A percentile compares a stretch with the other conserved stretches of the same genome.
phyloP scores from a whole-genome alignment of 768 basidiomycete genomes.

The Mycena vulgaris region DNA sequence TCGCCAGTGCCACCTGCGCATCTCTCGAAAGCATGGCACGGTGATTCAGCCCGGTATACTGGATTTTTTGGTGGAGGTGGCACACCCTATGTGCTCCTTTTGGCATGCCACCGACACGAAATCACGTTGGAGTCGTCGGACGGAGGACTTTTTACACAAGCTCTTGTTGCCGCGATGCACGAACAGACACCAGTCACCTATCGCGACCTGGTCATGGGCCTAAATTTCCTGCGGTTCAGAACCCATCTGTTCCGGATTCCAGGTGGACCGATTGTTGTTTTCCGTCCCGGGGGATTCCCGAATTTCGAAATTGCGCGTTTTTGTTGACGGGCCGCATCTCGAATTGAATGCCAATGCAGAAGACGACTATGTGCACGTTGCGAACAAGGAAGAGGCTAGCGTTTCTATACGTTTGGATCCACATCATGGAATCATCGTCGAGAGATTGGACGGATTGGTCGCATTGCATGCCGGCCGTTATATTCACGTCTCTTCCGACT shows the following conservation, averaged over 20 bases:
- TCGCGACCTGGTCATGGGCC: not conserved
- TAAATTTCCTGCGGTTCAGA: not conserved
- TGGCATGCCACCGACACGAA: not conserved
- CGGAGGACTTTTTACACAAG: not conserved
- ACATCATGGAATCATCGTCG: not conserved
- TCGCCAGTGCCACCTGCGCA: not conserved
- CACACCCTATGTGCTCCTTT: not conserved
- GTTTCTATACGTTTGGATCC: not conserved
- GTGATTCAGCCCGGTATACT: not conserved
- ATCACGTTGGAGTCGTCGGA: not conserved
- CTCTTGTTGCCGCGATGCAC: not conserved
- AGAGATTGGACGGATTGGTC: constrained; percentile 3
- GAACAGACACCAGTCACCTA: not conserved
- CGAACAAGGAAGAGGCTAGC: not conserved
- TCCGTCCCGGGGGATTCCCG: not conserved
- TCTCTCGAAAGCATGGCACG: not conserved
- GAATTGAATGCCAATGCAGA: not conserved
- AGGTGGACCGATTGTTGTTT: not conserved
- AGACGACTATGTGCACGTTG: not conserved
- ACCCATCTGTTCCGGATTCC: not conserved
- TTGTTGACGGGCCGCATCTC: not conserved
- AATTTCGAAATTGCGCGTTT: constrained; percentile 3
- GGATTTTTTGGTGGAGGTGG: not conserved
- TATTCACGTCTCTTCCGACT: not conserved
- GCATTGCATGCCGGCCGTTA: not conserved